phyloP scores from a whole-genome alignment of 2,329 filamentous ascomycete species.

The Nemania sp. region DNA sequence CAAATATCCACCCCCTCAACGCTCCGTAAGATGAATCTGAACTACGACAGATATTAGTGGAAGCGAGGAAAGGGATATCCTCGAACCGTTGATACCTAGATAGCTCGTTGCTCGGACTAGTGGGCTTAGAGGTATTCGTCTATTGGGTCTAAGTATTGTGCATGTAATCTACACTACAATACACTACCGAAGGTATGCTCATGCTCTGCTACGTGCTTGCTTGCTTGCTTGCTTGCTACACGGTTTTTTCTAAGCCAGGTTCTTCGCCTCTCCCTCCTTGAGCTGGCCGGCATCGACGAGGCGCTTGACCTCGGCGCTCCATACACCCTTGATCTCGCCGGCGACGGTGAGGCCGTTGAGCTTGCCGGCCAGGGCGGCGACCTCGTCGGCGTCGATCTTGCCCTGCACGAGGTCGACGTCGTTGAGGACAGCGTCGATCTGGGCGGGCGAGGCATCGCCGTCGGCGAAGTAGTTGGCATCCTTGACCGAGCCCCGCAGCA shows the following conservation, averaged over 20 bases:
- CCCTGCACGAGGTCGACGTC: constrained; percentile 86
- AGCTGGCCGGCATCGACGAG: constrained; percentile 83
- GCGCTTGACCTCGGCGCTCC: constrained; percentile 75
- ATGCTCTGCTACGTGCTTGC: no score
- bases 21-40: no score
- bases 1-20: no score
- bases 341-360: constrained; percentile 79
- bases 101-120: no score
- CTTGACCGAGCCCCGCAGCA: constrained; percentile 91
- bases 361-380: constrained; percentile 80
- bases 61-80: no score
- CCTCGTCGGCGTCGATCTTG: constrained; percentile 90
- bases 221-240: no score
- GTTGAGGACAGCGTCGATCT: constrained; percentile 80
- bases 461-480: constrained; percentile 93
- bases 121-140: no score
- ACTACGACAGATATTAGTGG: no score
- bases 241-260: constrained; percentile 22
- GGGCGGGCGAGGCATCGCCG: constrained; percentile 71
- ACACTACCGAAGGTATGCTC: constrained; percentile 2
- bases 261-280: constrained; percentile 80
- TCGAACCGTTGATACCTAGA: no score
- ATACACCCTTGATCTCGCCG: constrained; percentile 83
- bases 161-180: no score
- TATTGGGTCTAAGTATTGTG: no score